Percentiles rank a stretch among this genome's conserved stretches.
These are phyloP conservation scores for Niebla homalea DNA, from an alignment of 495 filamentous ascomycete genomes.

Conservation along the genomic window DNA sequence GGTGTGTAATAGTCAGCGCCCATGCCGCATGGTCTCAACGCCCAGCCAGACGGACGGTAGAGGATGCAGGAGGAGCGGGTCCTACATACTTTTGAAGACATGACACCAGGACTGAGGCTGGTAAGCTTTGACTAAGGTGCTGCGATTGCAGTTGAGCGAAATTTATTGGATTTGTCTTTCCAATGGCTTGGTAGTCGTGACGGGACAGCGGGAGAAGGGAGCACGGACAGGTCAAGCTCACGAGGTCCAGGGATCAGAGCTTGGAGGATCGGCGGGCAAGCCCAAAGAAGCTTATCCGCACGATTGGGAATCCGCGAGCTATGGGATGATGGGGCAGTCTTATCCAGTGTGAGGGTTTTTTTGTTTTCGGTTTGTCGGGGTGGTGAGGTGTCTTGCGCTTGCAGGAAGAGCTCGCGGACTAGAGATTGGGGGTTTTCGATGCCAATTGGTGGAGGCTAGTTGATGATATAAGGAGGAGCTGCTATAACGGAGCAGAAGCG, in stretches of 20 bases:
- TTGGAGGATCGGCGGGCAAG: neutral
- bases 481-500: too few species aligned
- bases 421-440: too few species aligned
- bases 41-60: too few species aligned
- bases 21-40: neutral
- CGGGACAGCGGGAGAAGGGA: neutral
- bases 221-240: neutral
- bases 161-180: neutral
- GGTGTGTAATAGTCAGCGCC: slow-evolving; percentile 9
- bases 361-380: neutral
- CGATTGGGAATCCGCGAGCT: neutral
- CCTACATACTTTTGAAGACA: slow-evolving; percentile 19
- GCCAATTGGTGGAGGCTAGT: too few species aligned
- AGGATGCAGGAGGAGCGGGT: neutral
- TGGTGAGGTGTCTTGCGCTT: slow-evolving; percentile 6
- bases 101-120: slow-evolving; percentile 8
- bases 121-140: neutral
- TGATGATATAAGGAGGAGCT: too few species aligned
- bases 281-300: slow-evolving; percentile 7
- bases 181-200: neutral
- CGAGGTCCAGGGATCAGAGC: neutral
- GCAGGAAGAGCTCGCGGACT: neutral
- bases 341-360: neutral
- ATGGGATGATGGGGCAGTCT: neutral
- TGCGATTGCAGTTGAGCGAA: neutral